Evolutionary conservation across 1,139 yeast species (phyloP), one percentile per base, ranked within the genome.

Genomic region (Hyphopichia khmerensis): DNA sequence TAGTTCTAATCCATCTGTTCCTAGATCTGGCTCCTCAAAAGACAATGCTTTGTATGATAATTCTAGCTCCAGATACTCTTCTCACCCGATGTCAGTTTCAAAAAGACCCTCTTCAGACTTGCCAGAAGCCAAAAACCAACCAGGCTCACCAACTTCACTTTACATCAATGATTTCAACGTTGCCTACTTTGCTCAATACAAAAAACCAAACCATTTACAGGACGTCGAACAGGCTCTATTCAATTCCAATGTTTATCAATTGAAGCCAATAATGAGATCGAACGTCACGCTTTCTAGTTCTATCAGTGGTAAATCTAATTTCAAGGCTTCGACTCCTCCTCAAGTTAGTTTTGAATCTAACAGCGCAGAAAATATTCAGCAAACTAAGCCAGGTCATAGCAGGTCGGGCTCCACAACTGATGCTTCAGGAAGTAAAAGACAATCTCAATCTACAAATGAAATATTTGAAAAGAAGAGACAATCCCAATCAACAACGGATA

Each of bases 191-290:
- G 48, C 49, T 26, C 52, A 53, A 35, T 52, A 58, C 43, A 53
- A 55, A 18, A 48, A 46, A 38, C 40, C 33, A 17, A 29, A 39
- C 23, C 23, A 29, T 16, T 42, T 40, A 14, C 41, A 29, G 10
- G 47, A 45, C 13, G 35, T 45, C 8, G 53, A 49, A 30, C 40
- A 46, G 10, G 39, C 53, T 1, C 41, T 59, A 7, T 52, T 56
- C 35, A 55, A 50, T 32, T 55, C 63, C 17, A 50, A 52, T 29
- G 49, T 54, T 14, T 65, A 59, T 45, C 63, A 61, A 43, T 57
- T 68, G 39, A 58, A 55, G 41, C 75, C 74, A 6, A 52, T 64
- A 44, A 58, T 53, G 39, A 48, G 71, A 36, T 68, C 74, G 3
- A 59, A 54, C 14, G 65, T 55, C 1, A 67, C 73, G 0, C 50